Base-by-base conservation (phyloP, 2,329 filamentous ascomycete species). In the Exophiala spinifera region DNA sequence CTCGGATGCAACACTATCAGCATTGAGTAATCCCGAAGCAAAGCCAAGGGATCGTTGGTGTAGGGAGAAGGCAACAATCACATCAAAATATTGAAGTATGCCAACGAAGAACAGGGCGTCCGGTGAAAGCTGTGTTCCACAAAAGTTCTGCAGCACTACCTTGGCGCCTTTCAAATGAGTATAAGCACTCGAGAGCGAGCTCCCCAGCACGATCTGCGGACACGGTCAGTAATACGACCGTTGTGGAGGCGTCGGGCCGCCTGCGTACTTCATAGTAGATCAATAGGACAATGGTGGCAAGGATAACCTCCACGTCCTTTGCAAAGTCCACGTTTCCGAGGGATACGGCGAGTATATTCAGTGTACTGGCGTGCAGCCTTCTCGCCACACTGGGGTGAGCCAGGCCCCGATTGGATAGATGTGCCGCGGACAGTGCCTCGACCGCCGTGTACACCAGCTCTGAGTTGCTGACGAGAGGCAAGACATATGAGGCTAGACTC, bases 1-100 rank as follows among this genome's bases (percentile, higher is more conserved):
- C 23, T 25, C 23, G 23, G 23, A 25, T 25, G 23, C 23, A 25
- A 3, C 23, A 4, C 7, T 3, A 25, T 4, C 23, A 7, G 3
- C 23, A 3, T 25, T 25, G 23, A 7, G 7, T 4, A 42, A 17
- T n/a, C 39, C 39, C 4, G 39, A 42, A 42, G 8, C 19, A 19
- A 42, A 42, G 10, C 39, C 39, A 13, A 42, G 39, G n/a, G 39
- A 15, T 19, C 39, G 39, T 19, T 42, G 15, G 19, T 19, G 39
- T 21, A 42, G 39, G 20, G 39, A 42, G n/a, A 42, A 42, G n/a
- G 39, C n/a, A 19, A 19, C 39, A n/a, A 42, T 42, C 39, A 42
- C 39, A 42, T 42, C 39, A 42, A 42, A 42, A 15, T 42, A 42
- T 15, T 42, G 39, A 25, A 25, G 23, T 25, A 25, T 25, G 23